These are phyloP conservation scores for Raddia guianensis DNA, from an alignment of 176 grass and related monocot genomes.

Conservation along the genomic window DNA sequence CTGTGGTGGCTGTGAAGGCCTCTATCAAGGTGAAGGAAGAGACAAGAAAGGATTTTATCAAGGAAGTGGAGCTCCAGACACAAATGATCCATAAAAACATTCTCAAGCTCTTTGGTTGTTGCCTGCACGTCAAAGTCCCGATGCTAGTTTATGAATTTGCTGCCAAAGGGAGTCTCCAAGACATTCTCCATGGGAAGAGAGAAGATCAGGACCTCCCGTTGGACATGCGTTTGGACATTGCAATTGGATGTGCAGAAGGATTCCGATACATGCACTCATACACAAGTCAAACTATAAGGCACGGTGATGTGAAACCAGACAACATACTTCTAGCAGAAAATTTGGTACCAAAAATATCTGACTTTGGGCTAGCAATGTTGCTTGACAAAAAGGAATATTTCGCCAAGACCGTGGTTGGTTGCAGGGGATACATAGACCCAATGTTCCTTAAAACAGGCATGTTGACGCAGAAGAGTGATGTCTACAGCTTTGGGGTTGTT, in stretches of 20 bases:
- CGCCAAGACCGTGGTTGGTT: not conserved
- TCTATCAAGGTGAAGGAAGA: constrained; percentile 17
- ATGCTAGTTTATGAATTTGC: constrained; percentile 34
- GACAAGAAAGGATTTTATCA: not conserved
- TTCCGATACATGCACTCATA: constrained; percentile 8
- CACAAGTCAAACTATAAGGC: not conserved
- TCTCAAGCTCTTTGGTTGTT: constrained; percentile 22
- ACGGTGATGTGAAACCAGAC: constrained; percentile 28
- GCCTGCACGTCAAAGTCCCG: constrained; percentile 11
- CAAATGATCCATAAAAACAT: not conserved
- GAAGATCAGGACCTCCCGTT: not conserved
- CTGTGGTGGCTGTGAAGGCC: constrained; percentile 6
- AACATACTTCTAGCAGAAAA: constrained; percentile 35
- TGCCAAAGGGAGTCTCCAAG: not conserved
- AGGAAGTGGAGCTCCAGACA: constrained; percentile 8
- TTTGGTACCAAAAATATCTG: not conserved
- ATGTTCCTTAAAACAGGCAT: not conserved
- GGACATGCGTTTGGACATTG: not conserved
- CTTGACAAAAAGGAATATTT: not conserved
- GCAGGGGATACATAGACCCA: constrained; percentile 1
- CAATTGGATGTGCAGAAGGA: constrained; percentile 11
- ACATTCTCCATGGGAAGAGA: constrained; percentile 4
- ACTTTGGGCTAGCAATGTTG: not conserved
- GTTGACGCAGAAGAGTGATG: constrained; percentile 26
- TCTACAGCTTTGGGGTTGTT: not conserved